Evolutionary conservation across 2,329 filamentous ascomycete species (phyloP), one percentile per base, ranked within the genome.

Genomic region (Phyllosticta citrichinensis): DNA sequence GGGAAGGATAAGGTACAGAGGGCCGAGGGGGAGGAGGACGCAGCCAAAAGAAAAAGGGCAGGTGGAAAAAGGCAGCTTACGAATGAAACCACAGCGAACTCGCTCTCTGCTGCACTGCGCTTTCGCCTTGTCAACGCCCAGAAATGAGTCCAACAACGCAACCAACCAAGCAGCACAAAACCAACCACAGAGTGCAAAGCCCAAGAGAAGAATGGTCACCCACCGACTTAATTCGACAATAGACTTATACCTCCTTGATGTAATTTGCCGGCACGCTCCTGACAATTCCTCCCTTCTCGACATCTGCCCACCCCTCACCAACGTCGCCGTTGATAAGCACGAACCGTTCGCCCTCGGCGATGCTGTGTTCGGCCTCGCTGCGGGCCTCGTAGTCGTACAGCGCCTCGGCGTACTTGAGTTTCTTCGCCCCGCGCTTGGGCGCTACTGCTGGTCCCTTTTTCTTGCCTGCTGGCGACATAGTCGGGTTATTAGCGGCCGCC

Each of bases 251-350:
- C 69, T 87, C 83, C 75, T 91, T 88, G 63, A 97, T 83, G 77
- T 97, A 99, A 73, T 91, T 96, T 47, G 92, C 92, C 54, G 94
- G 94, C 59, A 99, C 94, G 72, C 91, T 96, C 70, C 86, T 92
- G 56, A 87, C 90, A 51, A 86, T 79, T 1, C 92, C 92, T 19
- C 90, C 91, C 74, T 90, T 91, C 77, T 97, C 94, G 19, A 99
- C 94, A 77, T 97, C 94, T 27, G 87, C 90, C 94, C 94, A 99
- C 0, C 94, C 94, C 76, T 97, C 94, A 1, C 94, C 94, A 0
- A 86, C 83, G 70, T 97, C 93, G 61, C 89, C 86, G 68, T 87
- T 91, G 63, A 97, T 85, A 33, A 99, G 79, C 50, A 99, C 91
- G 69, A 99, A 95, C 57, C 86, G 83, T 75, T 99, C 94, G 0